Evolutionary conservation across 2,329 filamentous ascomycete species (phyloP).

Genomic region (Penicillium olsonii): DNA sequence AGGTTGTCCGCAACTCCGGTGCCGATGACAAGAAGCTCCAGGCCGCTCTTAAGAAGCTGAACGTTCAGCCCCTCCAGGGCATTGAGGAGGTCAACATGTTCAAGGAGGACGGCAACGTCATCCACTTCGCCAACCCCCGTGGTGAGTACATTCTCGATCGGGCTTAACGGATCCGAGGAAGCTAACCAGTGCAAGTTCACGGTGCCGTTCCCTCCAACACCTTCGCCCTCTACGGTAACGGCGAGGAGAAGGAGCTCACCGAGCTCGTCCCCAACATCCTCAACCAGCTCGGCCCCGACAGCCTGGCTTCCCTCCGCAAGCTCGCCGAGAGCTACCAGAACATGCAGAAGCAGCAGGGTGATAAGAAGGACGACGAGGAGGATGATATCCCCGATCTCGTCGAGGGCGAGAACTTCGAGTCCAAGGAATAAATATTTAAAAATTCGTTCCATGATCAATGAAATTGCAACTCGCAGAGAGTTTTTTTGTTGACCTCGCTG

Average conservation of each 20-base stretch:
- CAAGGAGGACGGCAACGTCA: slow-evolving; percentile 99
- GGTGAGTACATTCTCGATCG: slow-evolving; percentile 60
- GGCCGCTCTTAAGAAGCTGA: slow-evolving; percentile 96
- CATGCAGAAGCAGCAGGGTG: slow-evolving; percentile 90
- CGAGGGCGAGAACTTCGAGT: slow-evolving; percentile 97
- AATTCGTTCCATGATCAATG: slow-evolving; percentile 25
- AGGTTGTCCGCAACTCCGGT: slow-evolving; percentile 86
- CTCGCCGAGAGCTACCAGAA: slow-evolving; percentile 99
- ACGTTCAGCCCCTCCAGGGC: slow-evolving; percentile 97
- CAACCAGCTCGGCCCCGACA: slow-evolving; percentile 99
- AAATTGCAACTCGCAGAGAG: slow-evolving; percentile 22
- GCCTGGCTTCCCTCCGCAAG: slow-evolving; percentile 94
- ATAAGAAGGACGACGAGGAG: slow-evolving; percentile 75
- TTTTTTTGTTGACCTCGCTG: slow-evolving; percentile 7
- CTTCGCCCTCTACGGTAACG: slow-evolving; percentile 98
- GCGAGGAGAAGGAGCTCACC: slow-evolving; percentile 99
- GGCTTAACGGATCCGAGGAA: not conserved
- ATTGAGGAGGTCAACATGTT: slow-evolving; percentile 99
- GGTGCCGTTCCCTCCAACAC: slow-evolving; percentile 97
- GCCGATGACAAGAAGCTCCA: slow-evolving; percentile 99
- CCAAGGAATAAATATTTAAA: slow-evolving; percentile 73
- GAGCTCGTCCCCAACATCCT: slow-evolving; percentile 99
- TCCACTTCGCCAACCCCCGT: slow-evolving; percentile 97
- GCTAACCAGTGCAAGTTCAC: slow-evolving; percentile 71
- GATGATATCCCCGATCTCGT: slow-evolving; percentile 94